A percentile compares a stretch with the other conserved stretches of the same genome.
These are phyloP conservation scores for Schizochytrium sp. DNA, from an alignment of 108 stramenopile species.

Conservation along the genomic window DNA sequence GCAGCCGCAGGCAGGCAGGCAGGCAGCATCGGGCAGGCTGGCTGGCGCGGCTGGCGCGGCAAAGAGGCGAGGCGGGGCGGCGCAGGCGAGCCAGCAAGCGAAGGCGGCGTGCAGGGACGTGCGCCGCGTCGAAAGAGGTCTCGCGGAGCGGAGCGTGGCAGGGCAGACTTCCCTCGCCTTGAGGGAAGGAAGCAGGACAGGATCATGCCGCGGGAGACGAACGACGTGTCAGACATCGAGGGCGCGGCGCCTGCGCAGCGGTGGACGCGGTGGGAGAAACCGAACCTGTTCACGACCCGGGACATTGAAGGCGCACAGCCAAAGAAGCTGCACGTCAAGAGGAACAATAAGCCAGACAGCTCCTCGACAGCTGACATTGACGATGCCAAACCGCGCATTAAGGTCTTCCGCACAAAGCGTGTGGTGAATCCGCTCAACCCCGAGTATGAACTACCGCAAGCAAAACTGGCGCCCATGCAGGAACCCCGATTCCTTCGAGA, in stretches of 20 bases:
- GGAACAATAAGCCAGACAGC: background rate
- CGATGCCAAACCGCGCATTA: background rate
- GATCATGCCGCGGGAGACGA: background rate
- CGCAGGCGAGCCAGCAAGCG: no score
- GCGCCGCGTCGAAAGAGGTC: no score
- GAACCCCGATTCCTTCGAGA: background rate
- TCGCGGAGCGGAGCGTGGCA: background rate
- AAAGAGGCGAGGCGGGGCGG: no score
- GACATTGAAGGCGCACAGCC: constrained; percentile 5
- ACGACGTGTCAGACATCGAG: background rate
- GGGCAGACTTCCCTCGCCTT: no score
- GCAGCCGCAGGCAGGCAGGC: no score
- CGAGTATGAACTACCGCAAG: background rate
- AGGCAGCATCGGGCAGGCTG: no score
- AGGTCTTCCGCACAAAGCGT: background rate
- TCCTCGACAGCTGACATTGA: background rate
- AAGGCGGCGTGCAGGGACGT: no score
- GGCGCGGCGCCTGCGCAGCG: background rate
- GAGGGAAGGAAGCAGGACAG: no score
- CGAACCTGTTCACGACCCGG: background rate
- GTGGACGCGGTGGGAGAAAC: background rate
- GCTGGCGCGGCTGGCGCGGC: no score
- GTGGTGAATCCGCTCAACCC: constrained; percentile 8
- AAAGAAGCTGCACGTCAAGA: background rate
- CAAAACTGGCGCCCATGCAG: background rate